Evolutionary conservation across 2,329 filamentous ascomycete genomes (phyloP).

Genomic region (Colletotrichum sp.): DNA sequence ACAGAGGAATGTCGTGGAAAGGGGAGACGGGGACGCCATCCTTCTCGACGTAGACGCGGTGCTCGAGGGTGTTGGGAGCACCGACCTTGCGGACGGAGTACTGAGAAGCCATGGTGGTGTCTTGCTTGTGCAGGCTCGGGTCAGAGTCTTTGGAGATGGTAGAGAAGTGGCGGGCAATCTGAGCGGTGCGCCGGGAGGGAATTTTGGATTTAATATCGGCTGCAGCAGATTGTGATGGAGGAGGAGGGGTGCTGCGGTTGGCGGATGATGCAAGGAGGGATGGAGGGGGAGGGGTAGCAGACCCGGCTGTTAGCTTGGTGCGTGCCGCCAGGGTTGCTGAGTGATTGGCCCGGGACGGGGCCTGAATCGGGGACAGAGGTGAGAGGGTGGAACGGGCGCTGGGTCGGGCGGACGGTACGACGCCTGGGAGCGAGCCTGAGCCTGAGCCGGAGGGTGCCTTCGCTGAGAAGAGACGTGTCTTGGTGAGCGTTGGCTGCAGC

Average conservation of each 20-base stretch:
- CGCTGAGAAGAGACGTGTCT: constrained; percentile 6
- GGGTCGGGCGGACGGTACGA: constrained; percentile 17
- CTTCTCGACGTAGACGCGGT: constrained; percentile 97
- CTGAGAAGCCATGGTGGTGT: constrained; percentile 60
- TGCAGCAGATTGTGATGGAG: constrained; percentile 13
- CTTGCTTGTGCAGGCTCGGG: constrained; percentile 22
- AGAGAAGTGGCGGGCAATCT: constrained; percentile 62
- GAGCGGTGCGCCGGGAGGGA: constrained; percentile 55
- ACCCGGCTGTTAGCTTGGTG: constrained; percentile 24
- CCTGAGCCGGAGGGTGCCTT: background rate
- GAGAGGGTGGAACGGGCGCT: constrained; percentile 18
- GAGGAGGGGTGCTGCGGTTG: constrained; percentile 19
- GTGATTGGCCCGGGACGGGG: constrained; percentile 32
- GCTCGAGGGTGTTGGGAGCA: constrained; percentile 90
- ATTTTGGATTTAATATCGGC: constrained; percentile 40
- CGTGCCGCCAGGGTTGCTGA: constrained; percentile 30
- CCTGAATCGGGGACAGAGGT: constrained; percentile 21
- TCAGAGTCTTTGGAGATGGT: constrained; percentile 31
- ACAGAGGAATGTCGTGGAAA: constrained; percentile 98
- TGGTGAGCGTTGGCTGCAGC: constrained; percentile 9
- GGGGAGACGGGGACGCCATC: constrained; percentile 93
- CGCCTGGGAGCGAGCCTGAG: background rate
- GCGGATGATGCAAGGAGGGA: constrained; percentile 28
- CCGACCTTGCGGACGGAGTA: constrained; percentile 89
- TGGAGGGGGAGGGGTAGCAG: constrained; percentile 35